Evolutionary conservation across 768 basidiomycete genomes (phyloP).

Genomic region (Leccinellum rugosiceps): DNA sequence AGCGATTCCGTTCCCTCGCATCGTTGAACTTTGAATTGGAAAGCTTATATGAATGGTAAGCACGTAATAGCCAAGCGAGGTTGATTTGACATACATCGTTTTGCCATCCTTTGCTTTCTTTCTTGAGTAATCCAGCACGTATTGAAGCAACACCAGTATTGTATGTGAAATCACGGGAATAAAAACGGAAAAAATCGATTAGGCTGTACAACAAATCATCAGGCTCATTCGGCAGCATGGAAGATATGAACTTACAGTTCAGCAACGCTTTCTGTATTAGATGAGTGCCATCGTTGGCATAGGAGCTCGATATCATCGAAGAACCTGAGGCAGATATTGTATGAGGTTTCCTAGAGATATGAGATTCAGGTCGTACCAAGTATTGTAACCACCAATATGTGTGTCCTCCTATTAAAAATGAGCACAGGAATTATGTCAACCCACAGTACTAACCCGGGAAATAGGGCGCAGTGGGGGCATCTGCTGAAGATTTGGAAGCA

Average conservation of each 20-base stretch:
- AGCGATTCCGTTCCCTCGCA: slow-evolving; percentile 83
- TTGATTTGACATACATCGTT: slow-evolving; percentile 64
- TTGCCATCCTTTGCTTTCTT: slow-evolving; percentile 93
- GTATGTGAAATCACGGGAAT: slow-evolving; percentile 89
- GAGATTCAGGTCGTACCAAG: slow-evolving; percentile 49
- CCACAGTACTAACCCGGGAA: slow-evolving; percentile 51
- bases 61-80: neutral
- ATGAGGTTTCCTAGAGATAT: slow-evolving; percentile 12
- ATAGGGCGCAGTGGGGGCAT: slow-evolving; percentile 90
- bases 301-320: slow-evolving; percentile 96
- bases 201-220: slow-evolving; percentile 49
- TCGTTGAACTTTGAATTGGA: slow-evolving; percentile 59
- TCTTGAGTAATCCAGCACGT: slow-evolving; percentile 82
- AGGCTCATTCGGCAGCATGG: neutral
- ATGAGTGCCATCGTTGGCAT: slow-evolving; percentile 90
- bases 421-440: slow-evolving; percentile 10
- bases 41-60: slow-evolving; percentile 34
- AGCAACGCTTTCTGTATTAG: slow-evolving; percentile 88
- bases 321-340: slow-evolving; percentile 53
- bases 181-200: slow-evolving; percentile 98
- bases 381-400: slow-evolving; percentile 76
- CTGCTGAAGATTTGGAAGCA: slow-evolving; percentile 93
- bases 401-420: slow-evolving; percentile 61
- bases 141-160: slow-evolving; percentile 91
- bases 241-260: slow-evolving; percentile 63